Evolutionary conservation across 371 early-diverging fungal species (phyloP).

Genomic region (Batrachochytrium dendrobatidis): DNA sequence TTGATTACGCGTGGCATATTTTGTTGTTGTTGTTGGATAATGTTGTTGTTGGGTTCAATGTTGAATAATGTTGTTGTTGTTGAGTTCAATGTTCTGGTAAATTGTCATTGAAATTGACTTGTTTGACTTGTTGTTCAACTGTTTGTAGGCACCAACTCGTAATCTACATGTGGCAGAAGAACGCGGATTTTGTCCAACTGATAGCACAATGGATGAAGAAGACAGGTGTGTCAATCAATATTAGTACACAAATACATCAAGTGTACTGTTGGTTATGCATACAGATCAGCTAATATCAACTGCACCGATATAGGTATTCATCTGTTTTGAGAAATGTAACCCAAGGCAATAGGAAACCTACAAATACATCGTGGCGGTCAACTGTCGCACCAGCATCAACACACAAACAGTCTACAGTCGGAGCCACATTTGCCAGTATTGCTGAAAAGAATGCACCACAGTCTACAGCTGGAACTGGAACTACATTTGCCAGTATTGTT

Average conservation of each 20-base stretch:
- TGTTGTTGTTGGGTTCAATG: background rate
- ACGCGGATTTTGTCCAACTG: slow-evolving; percentile 63
- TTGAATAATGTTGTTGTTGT: no score
- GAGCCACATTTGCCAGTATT: background rate
- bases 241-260: no score
- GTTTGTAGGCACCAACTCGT: slow-evolving; percentile 55
- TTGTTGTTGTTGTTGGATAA: no score
- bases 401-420: background rate
- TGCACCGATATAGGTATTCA: slow-evolving; percentile 38
- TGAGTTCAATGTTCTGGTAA: no score
- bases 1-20: no score
- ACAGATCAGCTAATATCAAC: no score
- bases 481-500: slow-evolving; percentile 11
- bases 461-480: slow-evolving; percentile 3
- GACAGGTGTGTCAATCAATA: slow-evolving; percentile 75
- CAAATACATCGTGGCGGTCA: slow-evolving; percentile 34
- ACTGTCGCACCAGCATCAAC: slow-evolving; percentile 9
- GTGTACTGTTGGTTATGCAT: no score
- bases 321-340: slow-evolving; percentile 38
- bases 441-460: background rate
- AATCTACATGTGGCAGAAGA: slow-evolving; percentile 93
- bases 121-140: no score
- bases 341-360: no score
- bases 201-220: slow-evolving; percentile 79
- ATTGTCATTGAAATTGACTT: no score